phyloP scores from a whole-genome alignment of 2,329 filamentous ascomycete species.

The Ophiostoma fasciatum region DNA sequence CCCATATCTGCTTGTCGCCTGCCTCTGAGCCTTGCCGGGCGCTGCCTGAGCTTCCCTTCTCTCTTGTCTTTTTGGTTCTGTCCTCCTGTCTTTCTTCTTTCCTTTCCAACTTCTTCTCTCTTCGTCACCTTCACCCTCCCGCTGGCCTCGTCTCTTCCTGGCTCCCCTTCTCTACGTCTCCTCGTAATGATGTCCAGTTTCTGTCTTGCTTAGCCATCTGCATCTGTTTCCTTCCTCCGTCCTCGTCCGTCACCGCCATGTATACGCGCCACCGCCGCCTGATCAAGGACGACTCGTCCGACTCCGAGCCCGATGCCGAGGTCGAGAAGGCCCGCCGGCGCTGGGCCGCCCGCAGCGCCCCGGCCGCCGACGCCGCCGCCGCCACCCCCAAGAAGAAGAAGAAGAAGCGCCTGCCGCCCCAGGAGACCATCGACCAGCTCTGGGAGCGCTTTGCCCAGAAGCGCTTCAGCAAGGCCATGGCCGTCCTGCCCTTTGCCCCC shows the following conservation, averaged over 20 bases:
- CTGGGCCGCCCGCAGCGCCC: neutral
- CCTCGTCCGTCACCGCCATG: neutral
- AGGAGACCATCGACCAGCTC: conserved; percentile 50
- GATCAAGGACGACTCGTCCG: conserved; percentile 15
- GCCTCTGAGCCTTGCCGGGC: too few relatives aligned
- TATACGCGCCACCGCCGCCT: conserved; percentile 3
- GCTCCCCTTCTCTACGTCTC: neutral
- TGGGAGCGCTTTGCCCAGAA: conserved; percentile 48
- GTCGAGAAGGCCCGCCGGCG: conserved; percentile 1
- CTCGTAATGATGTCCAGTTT: too few relatives aligned
- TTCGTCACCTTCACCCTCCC: too few relatives aligned
- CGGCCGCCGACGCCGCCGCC: neutral
- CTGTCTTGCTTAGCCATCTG: neutral
- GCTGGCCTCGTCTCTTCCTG: too few relatives aligned
- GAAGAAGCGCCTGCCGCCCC: conserved; percentile 43
- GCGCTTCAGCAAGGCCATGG: conserved; percentile 50
- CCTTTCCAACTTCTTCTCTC: neutral
- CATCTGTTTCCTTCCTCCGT: neutral
- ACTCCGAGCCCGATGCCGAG: conserved; percentile 9
- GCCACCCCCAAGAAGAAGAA: conserved; percentile 38
- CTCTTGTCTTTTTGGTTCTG: neutral
- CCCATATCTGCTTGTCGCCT: too few relatives aligned
- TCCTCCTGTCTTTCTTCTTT: neutral
- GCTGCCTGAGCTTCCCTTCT: too few relatives aligned
- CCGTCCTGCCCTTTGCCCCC: conserved; percentile 50